phyloP scores from a whole-genome alignment of 2,329 filamentous ascomycete species.

The Fusarium dlaminii region DNA sequence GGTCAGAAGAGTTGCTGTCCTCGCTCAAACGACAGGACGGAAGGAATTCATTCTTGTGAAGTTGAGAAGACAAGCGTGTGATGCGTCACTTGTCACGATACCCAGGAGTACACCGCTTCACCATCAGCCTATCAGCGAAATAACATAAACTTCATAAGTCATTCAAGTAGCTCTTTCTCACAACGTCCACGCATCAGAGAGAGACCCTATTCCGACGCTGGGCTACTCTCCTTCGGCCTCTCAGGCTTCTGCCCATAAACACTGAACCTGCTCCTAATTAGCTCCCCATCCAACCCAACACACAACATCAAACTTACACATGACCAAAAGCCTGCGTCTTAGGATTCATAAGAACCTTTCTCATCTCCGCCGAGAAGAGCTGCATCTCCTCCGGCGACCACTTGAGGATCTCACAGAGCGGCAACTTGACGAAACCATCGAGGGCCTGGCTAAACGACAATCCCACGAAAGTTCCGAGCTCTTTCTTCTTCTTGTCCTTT shows the following conservation, averaged over 20 bases:
- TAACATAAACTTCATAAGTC: neutral
- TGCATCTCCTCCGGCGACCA: constrained; percentile 38
- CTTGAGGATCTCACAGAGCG: constrained; percentile 30
- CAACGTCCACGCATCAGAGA: fast-evolving
- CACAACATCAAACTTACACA: constrained; percentile 13
- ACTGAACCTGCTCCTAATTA: constrained; percentile 15
- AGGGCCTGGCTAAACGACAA: constrained; percentile 37
- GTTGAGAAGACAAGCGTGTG: fast-evolving
- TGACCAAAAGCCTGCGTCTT: constrained; percentile 26
- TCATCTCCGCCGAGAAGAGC: constrained; percentile 36
- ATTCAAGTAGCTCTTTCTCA: fast-evolving
- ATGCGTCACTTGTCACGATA: fast-evolving
- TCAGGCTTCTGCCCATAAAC: constrained; percentile 32
- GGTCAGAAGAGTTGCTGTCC: no score
- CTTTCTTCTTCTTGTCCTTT: constrained; percentile 34
- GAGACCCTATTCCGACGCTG: neutral
- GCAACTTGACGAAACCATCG: constrained; percentile 37
- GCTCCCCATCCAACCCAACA: neutral
- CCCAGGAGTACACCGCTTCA: fast-evolving
- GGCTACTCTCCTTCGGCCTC: fast-evolving
- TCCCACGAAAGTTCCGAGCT: constrained; percentile 34
- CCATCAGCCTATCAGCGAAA: fast-evolving
- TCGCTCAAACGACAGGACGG: fast-evolving
- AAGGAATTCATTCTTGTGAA: no score
- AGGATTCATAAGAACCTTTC: constrained; percentile 15